Evolutionary conservation across 1,284 basidiomycete genomes (phyloP).

Genomic region (Golubevia sp.): DNA sequence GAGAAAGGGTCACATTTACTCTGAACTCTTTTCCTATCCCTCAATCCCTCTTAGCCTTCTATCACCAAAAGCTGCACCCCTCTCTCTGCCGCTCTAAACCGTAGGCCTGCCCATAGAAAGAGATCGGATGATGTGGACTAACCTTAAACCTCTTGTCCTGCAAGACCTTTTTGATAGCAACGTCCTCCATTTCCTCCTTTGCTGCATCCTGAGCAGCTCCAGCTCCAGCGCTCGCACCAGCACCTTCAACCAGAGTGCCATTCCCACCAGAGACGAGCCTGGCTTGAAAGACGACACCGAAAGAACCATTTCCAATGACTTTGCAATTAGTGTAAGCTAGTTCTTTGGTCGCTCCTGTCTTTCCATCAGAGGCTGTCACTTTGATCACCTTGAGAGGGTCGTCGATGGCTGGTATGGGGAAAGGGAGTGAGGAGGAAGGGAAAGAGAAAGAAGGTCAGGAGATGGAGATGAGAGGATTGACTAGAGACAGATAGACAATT

Average conservation of each 20-base stretch:
- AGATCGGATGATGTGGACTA: no score
- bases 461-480: background rate
- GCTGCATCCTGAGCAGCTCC: constrained; percentile 1
- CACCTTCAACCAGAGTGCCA: constrained; percentile 17
- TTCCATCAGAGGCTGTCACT: constrained; percentile 92
- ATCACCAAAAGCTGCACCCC: no score
- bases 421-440: background rate
- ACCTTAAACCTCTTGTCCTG: constrained; percentile 99
- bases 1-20: no score
- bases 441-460: background rate
- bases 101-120: no score
- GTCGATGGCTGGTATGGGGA: constrained; percentile 66
- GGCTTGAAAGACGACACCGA: constrained; percentile 92
- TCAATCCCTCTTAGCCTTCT: no score
- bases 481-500: background rate
- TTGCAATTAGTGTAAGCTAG: constrained; percentile 97
- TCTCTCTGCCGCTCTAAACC: no score
- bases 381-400: constrained; percentile 94
- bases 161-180: constrained; percentile 99
- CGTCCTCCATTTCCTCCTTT: constrained; percentile 70
- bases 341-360: constrained; percentile 83
- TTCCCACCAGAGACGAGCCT: constrained; percentile 63
- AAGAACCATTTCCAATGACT: constrained; percentile 97
- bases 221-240: constrained; percentile 11
- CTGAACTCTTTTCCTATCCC: no score